These are phyloP conservation scores for Beauveria bassiana DNA, from an alignment of 2,329 filamentous ascomycete species.

Conservation along the genomic window DNA sequence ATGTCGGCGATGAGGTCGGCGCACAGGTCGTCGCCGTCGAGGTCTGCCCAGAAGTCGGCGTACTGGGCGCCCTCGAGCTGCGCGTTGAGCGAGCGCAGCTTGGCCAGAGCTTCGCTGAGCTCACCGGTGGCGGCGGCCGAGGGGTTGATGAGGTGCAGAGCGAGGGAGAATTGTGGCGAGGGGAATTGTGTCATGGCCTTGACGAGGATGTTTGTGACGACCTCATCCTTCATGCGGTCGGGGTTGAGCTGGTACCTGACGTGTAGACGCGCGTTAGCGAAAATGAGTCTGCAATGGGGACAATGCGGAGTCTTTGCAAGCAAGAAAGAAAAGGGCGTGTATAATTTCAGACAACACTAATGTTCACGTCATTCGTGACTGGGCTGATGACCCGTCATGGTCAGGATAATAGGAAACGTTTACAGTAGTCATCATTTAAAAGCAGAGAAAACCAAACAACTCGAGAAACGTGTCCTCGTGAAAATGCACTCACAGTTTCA, in stretches of 20 bases:
- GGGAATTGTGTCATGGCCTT: conserved; percentile 97
- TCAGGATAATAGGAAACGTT: conserved; percentile 99
- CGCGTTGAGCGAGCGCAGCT: conserved; percentile 75
- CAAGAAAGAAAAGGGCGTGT: not conserved
- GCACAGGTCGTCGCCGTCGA: conserved; percentile 92
- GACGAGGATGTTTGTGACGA: conserved; percentile 97
- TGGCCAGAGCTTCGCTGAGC: conserved; percentile 83
- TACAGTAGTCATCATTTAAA: conserved; percentile 63
- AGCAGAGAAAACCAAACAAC: conserved; percentile 13
- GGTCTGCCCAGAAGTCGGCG: conserved; percentile 81
- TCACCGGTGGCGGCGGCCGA: conserved; percentile 59
- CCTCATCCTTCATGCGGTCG: conserved; percentile 92
- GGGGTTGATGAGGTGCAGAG: conserved; percentile 86
- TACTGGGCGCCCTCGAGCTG: conserved; percentile 89
- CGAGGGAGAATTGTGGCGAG: conserved; percentile 87
- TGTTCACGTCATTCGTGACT: conserved; percentile 55
- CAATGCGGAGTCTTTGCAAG: not conserved
- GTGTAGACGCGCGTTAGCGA: not conserved
- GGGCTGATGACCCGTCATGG: conserved; percentile 44
- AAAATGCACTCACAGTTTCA: conserved; percentile 79
- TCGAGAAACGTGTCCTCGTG: not conserved
- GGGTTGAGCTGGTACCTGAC: conserved; percentile 98
- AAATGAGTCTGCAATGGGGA: not conserved
- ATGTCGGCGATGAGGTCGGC: conserved; percentile 94
- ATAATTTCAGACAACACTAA: conserved; percentile 21